These are phyloP conservation scores for Chaetomium fimeti DNA, from an alignment of 495 filamentous ascomycete species.

Conservation along the genomic window DNA sequence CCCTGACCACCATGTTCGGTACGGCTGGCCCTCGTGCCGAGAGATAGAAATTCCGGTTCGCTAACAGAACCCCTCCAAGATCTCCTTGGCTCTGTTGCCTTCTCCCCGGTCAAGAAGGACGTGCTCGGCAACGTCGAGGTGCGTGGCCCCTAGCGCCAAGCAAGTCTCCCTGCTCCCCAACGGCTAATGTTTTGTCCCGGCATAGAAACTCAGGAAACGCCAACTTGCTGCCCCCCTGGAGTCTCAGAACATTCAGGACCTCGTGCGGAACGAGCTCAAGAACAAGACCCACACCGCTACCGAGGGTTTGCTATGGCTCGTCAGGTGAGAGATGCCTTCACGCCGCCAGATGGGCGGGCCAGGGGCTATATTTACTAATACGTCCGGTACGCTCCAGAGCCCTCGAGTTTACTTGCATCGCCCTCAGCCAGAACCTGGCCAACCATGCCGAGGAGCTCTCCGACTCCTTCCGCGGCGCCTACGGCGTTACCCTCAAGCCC, in stretches of 20 bases:
- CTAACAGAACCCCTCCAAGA: constrained; percentile 49
- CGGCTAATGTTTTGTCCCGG: constrained; percentile 18
- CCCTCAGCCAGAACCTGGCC: constrained; percentile 72
- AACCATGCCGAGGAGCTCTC: constrained; percentile 70
- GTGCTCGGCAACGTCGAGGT: constrained; percentile 92
- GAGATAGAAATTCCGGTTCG: neutral
- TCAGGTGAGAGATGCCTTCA: constrained; percentile 59
- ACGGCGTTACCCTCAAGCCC: constrained; percentile 79
- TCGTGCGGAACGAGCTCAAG: constrained; percentile 83
- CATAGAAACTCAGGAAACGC: constrained; percentile 85
- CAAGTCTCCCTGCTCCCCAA: neutral
- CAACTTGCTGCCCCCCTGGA: constrained; percentile 72
- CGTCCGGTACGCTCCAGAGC: constrained; percentile 54
- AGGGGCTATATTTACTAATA: neutral
- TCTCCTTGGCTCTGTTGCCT: constrained; percentile 75
- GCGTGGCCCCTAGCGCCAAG: constrained; percentile 20
- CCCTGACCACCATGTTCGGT: constrained; percentile 86
- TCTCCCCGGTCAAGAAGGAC: constrained; percentile 84
- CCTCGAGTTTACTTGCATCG: constrained; percentile 85
- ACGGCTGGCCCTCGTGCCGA: constrained; percentile 25
- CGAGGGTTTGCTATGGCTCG: constrained; percentile 89
- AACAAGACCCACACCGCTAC: constrained; percentile 78
- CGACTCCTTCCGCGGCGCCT: constrained; percentile 81
- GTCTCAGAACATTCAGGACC: constrained; percentile 76
- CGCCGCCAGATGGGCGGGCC: neutral